These are phyloP conservation scores for Clonostachys byssicola DNA, from an alignment of 2,329 filamentous ascomycete genomes.

Conservation along the genomic window DNA sequence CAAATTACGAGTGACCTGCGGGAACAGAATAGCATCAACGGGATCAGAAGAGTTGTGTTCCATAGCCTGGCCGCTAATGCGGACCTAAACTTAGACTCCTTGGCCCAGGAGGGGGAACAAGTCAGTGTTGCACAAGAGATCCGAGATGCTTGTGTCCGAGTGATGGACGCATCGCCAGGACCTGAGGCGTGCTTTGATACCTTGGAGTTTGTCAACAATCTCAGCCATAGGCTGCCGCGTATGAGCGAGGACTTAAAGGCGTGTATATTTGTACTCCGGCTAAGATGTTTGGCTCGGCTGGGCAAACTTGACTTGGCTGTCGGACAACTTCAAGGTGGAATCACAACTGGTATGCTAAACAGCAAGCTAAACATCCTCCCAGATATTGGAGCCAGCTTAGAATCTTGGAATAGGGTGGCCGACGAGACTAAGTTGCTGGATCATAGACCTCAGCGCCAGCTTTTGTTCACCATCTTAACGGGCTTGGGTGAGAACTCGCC, in stretches of 20 bases:
- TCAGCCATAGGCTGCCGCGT: neutral
- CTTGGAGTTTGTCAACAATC: slow-evolving; percentile 3
- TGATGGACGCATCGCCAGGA: neutral
- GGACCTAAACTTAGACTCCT: neutral
- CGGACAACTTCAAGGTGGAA: neutral
- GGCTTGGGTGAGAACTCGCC: slow-evolving; percentile 2
- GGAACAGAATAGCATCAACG: neutral
- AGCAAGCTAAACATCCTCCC: neutral
- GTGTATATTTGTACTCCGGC: neutral
- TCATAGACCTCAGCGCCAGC: neutral
- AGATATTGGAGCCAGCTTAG: neutral
- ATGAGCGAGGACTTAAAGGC: neutral
- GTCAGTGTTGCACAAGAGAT: neutral
- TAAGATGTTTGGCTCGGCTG: neutral
- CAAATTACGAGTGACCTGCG: neutral
- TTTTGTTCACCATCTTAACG: neutral
- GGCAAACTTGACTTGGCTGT: neutral
- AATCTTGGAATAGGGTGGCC: neutral
- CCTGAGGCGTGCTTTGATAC: neutral
- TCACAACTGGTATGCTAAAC: neutral
- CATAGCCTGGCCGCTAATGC: slow-evolving; percentile 14
- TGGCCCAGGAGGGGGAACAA: neutral
- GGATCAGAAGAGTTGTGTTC: slow-evolving; percentile 21
- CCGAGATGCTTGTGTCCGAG: neutral
- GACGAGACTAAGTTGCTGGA: neutral